Evolutionary conservation across 306 rosid species (phyloP), one percentile per base, ranked within the genome.

Genomic region (Cercis canadensis): DNA sequence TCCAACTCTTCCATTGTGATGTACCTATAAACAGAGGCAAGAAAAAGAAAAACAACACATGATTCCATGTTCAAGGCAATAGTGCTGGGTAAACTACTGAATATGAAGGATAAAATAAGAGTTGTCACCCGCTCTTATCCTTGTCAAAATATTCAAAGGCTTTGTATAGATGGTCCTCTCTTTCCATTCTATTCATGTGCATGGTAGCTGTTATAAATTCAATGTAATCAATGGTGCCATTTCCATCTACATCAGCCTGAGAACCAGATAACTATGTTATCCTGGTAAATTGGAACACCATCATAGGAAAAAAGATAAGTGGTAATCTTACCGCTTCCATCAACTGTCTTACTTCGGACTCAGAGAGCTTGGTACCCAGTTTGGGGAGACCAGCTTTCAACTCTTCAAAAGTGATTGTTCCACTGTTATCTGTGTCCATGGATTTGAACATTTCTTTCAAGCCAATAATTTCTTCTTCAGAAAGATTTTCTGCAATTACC

Each of bases 391-490:
- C 98, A 34, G 92, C 98, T 67, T 94, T 89, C 78, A 94, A 85
- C 85, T 94, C 98, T 65, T 94, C 98, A 69, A 65, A 90, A 50
- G 98, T 94, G 64, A 94, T 84, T 58, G 98, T 94, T 76, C 98
- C 98, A 80, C 97, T 94, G 61, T 90, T 89, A 82, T 94, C 98
- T 11, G 98, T 94, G 73, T 94, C 98, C 95, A 94, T 90, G 39
- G 97, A 89, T 86, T 90, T 94, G 82, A 90, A 94, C 96, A 94
- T 90, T 79, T 94, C 98, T 82, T 94, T 94, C 85, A 94, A 77
- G 75, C 97, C 98, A 66, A 90, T 88, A 50, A 94, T 94, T 84
- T 94, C 98, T 66, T 94, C 98, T 84, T 90, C 98, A 54, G 98
- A 90, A 81, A 94, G 97, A 79, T 81, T 94, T 83, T 94, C 97